Conservation (phyloP, 768 basidiomycete species). For the Artomyces pyxidatus region DNA sequence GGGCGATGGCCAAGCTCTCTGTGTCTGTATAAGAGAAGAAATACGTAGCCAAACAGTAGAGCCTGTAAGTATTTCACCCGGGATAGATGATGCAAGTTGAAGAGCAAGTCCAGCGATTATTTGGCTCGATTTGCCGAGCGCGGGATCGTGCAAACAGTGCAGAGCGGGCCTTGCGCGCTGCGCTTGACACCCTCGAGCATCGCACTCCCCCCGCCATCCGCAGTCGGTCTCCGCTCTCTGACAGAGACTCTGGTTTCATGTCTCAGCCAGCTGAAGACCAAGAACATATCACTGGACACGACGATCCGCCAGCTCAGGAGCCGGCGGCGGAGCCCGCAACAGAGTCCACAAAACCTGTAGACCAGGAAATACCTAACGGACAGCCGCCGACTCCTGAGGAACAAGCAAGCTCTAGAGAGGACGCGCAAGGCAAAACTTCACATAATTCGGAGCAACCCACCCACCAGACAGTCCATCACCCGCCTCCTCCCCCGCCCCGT, state of each 20-base stretch:
- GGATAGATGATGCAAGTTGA: not conserved
- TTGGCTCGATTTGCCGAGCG: slow-evolving; percentile 4
- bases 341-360: no score
- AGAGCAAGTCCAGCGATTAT: not conserved
- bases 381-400: not conserved
- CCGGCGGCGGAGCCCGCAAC: not conserved
- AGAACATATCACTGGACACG: not conserved
- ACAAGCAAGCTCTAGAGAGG: not conserved
- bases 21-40: not conserved
- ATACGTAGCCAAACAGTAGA: not conserved
- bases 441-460: not conserved
- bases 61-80: not conserved
- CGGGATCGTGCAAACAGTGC: not conserved
- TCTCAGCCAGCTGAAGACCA: slow-evolving; percentile 6
- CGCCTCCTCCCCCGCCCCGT: not conserved
- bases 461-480: not conserved
- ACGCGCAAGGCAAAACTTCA: not conserved
- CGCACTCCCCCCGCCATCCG: not conserved
- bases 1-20: not conserved
- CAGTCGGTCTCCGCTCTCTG: slow-evolving; percentile 1
- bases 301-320: not conserved
- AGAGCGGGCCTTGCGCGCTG: not conserved
- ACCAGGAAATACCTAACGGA: not conserved
- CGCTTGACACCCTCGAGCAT: slow-evolving; percentile 1
- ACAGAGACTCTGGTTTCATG: slow-evolving; percentile 6